Evolutionary conservation across 148 eudicot species (phyloP), one percentile per base, ranked within the genome.

Genomic region (Fagopyrum homotropicum): DNA sequence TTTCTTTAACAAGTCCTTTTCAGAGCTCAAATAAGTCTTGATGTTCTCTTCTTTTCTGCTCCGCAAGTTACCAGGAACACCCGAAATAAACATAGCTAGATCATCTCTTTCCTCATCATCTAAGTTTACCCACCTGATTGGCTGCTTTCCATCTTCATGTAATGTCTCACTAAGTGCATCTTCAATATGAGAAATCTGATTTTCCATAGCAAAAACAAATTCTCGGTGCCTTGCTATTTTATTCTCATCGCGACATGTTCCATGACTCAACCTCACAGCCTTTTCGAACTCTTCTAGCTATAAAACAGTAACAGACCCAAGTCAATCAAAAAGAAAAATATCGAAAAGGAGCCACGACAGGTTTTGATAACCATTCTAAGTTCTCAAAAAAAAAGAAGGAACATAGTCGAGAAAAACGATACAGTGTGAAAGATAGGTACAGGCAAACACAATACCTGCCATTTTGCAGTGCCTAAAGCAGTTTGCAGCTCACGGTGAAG

Each of bases 271-370:
- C 49, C 82, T 73, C 43, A 92, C 85, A 57, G 98, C 98, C 77
- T 73, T 90, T 76, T 86, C 97, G 72, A 94, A 94, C 84, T 94
- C 98, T 79, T 94, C 98, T 81, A 94, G 81, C 98, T 94, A 79
- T 60, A 52, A 72, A 35, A 0, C 40, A 35, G 1, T 35, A 22
- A 22, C 26, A 35, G 40, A 35, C 40, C 40, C 40, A 35, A 35
- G 40, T 35, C 40, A 35, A 35, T 1, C 40, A 35, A 35, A 35
- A 35, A 35, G 40, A 35, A 35, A 35, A 35, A 35, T 35, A 35
- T 35, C 26, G 26, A 22, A 22, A 22, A 22, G 26, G 26, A 22
- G 26, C 26, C 26, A 22, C 26, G 26, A 0, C 26, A 22, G 26
- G 0, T 35, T 35, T 35, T 35, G 40, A 35, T 0, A 35, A 35